Conservation (phyloP, 352 stramenopile species). For the Phytophthora hybrid region DNA sequence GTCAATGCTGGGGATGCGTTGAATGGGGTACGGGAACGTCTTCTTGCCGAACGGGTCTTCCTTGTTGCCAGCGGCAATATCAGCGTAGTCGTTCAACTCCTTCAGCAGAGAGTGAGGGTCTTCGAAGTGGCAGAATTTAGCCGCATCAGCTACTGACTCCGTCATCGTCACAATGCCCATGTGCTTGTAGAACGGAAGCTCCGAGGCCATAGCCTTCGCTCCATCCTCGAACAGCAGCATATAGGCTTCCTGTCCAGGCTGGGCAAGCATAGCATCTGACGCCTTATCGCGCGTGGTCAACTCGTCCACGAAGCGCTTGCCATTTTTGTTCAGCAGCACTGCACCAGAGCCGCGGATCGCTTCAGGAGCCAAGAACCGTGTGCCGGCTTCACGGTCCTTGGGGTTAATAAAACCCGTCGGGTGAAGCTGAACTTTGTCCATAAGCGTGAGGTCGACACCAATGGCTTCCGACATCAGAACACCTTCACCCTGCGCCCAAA, state of each 20-base stretch:
- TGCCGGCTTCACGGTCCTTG: conserved; percentile 68
- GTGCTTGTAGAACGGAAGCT: conserved; percentile 85
- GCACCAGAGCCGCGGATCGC: conserved; percentile 90
- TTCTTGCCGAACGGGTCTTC: conserved; percentile 80
- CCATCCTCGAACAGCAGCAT: conserved; percentile 80
- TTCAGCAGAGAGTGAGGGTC: conserved; percentile 49
- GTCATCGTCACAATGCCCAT: conserved; percentile 73
- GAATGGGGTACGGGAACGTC: conserved; percentile 74
- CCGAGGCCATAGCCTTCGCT: conserved; percentile 55
- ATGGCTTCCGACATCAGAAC: conserved; percentile 81
- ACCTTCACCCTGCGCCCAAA: conserved; percentile 83
- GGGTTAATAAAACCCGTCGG: conserved; percentile 85
- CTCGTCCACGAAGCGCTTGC: conserved; percentile 91
- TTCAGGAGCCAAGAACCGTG: conserved; percentile 90
- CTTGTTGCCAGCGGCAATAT: conserved; percentile 39
- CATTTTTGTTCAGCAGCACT: conserved; percentile 85
- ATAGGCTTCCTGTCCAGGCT: conserved; percentile 63
- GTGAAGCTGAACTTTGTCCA: conserved; percentile 94
- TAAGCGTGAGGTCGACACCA: conserved; percentile 89
- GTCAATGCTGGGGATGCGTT: conserved; percentile 51
- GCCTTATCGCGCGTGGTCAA: conserved; percentile 85
- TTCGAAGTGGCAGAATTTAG: conserved; percentile 52
- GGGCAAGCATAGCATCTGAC: conserved; percentile 70
- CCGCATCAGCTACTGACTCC: conserved; percentile 58
- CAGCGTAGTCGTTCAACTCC: conserved; percentile 69